Evolutionary conservation across 2,329 filamentous ascomycete genomes (phyloP).

Genomic region (Aspergillus neotritici): DNA sequence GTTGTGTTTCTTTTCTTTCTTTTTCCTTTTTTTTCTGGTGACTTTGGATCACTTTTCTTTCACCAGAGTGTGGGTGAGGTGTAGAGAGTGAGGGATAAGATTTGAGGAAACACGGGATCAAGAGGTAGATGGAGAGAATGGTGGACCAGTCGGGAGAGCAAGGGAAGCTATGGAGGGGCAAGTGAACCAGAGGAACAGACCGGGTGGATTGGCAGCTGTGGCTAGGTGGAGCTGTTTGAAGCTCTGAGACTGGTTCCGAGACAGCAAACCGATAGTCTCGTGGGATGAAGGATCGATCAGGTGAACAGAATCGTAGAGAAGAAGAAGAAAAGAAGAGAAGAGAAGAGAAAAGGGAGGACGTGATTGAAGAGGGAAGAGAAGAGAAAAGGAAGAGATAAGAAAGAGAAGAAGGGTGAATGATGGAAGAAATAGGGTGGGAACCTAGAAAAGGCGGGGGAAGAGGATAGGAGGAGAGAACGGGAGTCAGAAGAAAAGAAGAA

Average conservation of each 20-base stretch:
- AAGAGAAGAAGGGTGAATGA: constrained; percentile 6
- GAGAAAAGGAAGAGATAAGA: not conserved
- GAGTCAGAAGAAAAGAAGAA: constrained; percentile 1
- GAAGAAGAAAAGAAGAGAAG: not conserved
- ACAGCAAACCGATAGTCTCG: not conserved
- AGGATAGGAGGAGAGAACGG: constrained; percentile 1
- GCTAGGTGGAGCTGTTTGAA: not conserved
- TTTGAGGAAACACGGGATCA: not conserved
- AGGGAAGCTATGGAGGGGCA: constrained; percentile 14
- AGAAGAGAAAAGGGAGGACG: not conserved
- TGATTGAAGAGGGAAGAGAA: not conserved
- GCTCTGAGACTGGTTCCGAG: not conserved
- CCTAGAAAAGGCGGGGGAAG: constrained; percentile 6
- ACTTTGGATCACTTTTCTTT: constrained; percentile 1
- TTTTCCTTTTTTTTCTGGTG: not conserved
- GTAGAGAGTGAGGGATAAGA: constrained; percentile 1
- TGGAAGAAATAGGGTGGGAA: not conserved
- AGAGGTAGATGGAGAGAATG: too few relatives aligned
- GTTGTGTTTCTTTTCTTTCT: constrained; percentile 1
- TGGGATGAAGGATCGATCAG: not conserved
- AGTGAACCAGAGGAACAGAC: not conserved
- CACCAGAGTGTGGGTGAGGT: not conserved
- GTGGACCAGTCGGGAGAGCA: not conserved
- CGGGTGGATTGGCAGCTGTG: too few relatives aligned
- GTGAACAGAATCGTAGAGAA: not conserved